Conservation (phyloP, 1,139 yeast genomes). For the Candida sojae region DNA sequence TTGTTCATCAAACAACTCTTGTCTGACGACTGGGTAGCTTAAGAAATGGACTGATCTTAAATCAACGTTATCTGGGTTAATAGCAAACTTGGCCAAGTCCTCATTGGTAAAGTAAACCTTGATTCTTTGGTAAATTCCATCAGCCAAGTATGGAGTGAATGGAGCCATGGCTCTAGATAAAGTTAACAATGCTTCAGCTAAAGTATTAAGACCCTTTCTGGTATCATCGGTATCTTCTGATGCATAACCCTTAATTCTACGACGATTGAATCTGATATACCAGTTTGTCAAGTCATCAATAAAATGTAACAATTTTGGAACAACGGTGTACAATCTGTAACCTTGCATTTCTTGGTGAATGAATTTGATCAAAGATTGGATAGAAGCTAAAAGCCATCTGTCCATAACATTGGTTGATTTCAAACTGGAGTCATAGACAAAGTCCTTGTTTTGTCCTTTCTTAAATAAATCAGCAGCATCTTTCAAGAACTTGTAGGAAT, state of each 20-base stretch:
- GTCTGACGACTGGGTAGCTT: slow-evolving; percentile 82
- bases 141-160: slow-evolving; percentile 95
- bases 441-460: slow-evolving; percentile 72
- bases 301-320: slow-evolving; percentile 83
- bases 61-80: slow-evolving; percentile 51
- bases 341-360: slow-evolving; percentile 88
- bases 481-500: slow-evolving; percentile 92
- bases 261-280: slow-evolving; percentile 98
- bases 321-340: slow-evolving; percentile 93
- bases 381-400: slow-evolving; percentile 92
- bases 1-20: slow-evolving; percentile 74
- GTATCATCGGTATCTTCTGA: slow-evolving; percentile 85
- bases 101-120: slow-evolving; percentile 59
- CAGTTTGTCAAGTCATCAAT: slow-evolving; percentile 97
- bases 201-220: slow-evolving; percentile 80
- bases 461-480: slow-evolving; percentile 86
- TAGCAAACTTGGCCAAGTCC: slow-evolving; percentile 45
- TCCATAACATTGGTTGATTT: slow-evolving; percentile 91
- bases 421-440: slow-evolving; percentile 66
- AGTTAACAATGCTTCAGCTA: slow-evolving; percentile 86
- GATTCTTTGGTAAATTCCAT: slow-evolving; percentile 80
- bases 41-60: slow-evolving; percentile 90
- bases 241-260: slow-evolving; percentile 86
- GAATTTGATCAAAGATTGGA: slow-evolving; percentile 83
- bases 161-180: slow-evolving; percentile 98